Conservation (phyloP, 2,329 filamentous ascomycete species). For the Exophiala aquamarina region DNA sequence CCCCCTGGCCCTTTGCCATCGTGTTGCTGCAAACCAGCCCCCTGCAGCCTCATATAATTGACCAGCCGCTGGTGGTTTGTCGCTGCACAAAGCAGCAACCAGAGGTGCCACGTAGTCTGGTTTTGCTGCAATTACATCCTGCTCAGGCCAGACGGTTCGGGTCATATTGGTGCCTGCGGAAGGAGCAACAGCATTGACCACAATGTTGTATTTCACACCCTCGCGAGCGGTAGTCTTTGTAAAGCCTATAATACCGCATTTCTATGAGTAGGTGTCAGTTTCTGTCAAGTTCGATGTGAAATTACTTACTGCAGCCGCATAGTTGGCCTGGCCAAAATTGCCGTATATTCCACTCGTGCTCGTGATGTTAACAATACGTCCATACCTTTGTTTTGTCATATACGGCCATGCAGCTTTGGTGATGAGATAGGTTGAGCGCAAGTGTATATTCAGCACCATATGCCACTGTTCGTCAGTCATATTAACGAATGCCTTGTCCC, state of each 20-base stretch:
- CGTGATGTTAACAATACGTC: conserved; percentile 93
- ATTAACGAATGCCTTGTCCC: conserved; percentile 96
- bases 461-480: conserved; percentile 97
- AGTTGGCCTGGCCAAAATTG: conserved; percentile 99
- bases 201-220: conserved; percentile 96
- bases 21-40: conserved; percentile 86
- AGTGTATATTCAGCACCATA: conserved; percentile 85
- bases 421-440: conserved; percentile 92
- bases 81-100: conserved; percentile 80
- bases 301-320: conserved; percentile 74
- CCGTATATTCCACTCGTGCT: conserved; percentile 97
- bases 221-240: conserved; percentile 90
- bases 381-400: conserved; percentile 98
- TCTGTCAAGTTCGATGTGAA: not conserved
- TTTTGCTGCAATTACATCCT: conserved; percentile 98
- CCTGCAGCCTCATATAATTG: conserved; percentile 92
- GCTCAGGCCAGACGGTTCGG: conserved; percentile 87
- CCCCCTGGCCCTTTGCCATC: conserved; percentile 91
- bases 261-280: conserved; percentile 51
- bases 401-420: conserved; percentile 98
- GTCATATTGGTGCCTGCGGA: conserved; percentile 98
- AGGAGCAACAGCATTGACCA: conserved; percentile 95
- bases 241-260: conserved; percentile 91
- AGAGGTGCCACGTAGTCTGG: conserved; percentile 96
- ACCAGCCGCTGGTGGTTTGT: conserved; percentile 84